Base-by-base conservation (phyloP, 2,329 filamentous ascomycete genomes). In the Xenosphaeropsis pyriputrescens region DNA sequence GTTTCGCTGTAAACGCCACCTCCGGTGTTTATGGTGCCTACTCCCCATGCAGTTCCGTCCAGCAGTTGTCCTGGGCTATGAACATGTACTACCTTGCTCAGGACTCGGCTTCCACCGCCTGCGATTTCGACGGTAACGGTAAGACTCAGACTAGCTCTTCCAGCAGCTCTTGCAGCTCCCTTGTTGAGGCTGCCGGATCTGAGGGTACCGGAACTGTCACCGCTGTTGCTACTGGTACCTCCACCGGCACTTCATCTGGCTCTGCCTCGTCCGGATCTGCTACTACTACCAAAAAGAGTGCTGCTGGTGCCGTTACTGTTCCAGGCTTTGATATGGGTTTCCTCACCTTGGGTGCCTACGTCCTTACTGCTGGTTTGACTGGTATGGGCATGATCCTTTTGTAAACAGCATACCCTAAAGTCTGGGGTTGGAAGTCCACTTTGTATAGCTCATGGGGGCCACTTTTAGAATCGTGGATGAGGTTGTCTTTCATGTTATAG, bases 21-120 rank as follows among this genome's bases (percentile, higher is more conserved):
- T 70, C 65, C 15, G 84, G 81, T 51, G 62, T 68, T 43, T 91
- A 83, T 58, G 84, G 84, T 48, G 72, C 80, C 35, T 85, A 83
- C 67, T 73, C 75, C 58, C 85, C 85, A 75, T 93, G 84, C 67
- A 65, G 67, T 47, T 53, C 72, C 50, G 67, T 68, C 47, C 68
- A 84, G 60, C 73, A 86, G 68, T 72, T 93, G 31, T 73, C 72
- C 41, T 86, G 72, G 56, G 79, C 75, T 35, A 70, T 88, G 47
- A 75, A 88, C 63, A 61, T 72, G 49, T 89, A 88, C 68, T 83
- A 81, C 65, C 55, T 66, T 47, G 58, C 57, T 47, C 66, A 77
- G 52, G 62, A 67, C 47, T 65, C 65, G 43, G 58, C 61, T 36
- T 54, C 62, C 18, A 61, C 61, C 39, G 78, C 83, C 22, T 93